Base-by-base conservation (phyloP, 352 stramenopile genomes). In the Pythium folliculosum region DNA sequence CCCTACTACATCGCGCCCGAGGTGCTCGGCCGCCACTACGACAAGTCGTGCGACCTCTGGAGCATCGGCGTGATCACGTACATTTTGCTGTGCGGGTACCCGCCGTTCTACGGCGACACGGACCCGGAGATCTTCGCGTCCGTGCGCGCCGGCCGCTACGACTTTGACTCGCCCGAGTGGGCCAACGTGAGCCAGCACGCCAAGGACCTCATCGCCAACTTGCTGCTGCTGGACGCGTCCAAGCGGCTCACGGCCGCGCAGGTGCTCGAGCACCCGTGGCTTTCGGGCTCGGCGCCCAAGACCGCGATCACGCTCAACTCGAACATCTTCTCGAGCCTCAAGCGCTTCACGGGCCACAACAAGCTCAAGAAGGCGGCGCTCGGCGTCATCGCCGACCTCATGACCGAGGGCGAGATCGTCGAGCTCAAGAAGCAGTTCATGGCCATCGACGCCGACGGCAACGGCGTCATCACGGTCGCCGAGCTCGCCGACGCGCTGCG, bases 21-120 rank as follows among this genome's bases (percentile, higher is more conserved):
- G 73, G 92, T 98, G 51, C 92, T 99, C 25, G 84, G 86, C n/a
- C 88, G 90, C 47, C 88, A 91, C 71, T 99, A 99, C 68, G 96
- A 97, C 78, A 98, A 98, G 76, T 97, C 85, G 60, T 99, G 96
- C 67, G 96, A 99, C 69, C 85, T 99, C 62, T 99, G 96, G 96
- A 96, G 82, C 47, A 98, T 99, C 63, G 95, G 95, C 48, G 92
- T 98, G 67, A 98, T 98, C 66, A 94, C 89, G 60, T 98, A 98
- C 81, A 97, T 98, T 43, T 77, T 98, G 65, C 78, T 98, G n/a
- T 98, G 90, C 58, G 95, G 97, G 22, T 98, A 98, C 69, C 89
- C 96, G 8, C 97, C 97, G 9, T 99, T 99, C 83, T 97, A 97
- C 65, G 97, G 96, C 51, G 94, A 97, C 62, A 97, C 92, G 45